Percentiles rank a stretch among this genome's conserved stretches.
Conservation (phyloP, 2,329 filamentous ascomycete species). For the Aspergillus fumigatus region DNA sequence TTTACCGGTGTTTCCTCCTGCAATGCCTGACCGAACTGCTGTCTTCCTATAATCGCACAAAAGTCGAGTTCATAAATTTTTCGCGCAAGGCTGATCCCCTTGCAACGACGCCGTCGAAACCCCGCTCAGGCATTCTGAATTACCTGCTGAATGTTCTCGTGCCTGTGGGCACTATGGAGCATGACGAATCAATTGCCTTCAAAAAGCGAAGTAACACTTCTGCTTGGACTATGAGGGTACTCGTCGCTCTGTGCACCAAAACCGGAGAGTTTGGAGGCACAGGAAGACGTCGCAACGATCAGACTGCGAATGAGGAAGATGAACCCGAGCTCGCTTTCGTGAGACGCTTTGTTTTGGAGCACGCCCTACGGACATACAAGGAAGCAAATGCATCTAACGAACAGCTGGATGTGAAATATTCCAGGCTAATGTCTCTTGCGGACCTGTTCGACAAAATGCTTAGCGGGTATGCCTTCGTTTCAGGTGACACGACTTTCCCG, state of each 20-base stretch:
- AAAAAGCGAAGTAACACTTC: constrained; percentile 87
- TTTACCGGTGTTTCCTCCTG: constrained; percentile 92
- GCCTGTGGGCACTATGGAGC: constrained; percentile 60
- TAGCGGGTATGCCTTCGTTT: constrained; percentile 67
- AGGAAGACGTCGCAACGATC: constrained; percentile 48
- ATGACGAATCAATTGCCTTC: constrained; percentile 67
- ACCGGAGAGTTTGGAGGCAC: constrained; percentile 71
- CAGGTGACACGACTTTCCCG: constrained; percentile 42
- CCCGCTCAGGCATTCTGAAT: constrained; percentile 85
- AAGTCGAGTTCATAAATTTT: constrained; percentile 99
- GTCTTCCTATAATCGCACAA: constrained; percentile 86
- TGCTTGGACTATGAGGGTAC: constrained; percentile 75
- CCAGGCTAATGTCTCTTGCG: constrained; percentile 77
- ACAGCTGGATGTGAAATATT: constrained; percentile 77
- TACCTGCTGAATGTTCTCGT: constrained; percentile 82
- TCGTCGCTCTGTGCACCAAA: constrained; percentile 82
- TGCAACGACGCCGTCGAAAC: constrained; percentile 85
- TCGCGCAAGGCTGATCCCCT: constrained; percentile 84
- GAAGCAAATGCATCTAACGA: constrained; percentile 77
- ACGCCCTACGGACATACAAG: constrained; percentile 85
- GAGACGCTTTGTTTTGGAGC: constrained; percentile 90
- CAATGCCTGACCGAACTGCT: constrained; percentile 88
- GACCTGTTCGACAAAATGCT: constrained; percentile 94
- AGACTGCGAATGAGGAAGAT: constrained; percentile 34
- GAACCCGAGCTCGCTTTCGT: constrained; percentile 69